These are phyloP conservation scores for Sesbania bispinosa DNA, from an alignment of 306 rosid genomes.

Conservation along the genomic window DNA sequence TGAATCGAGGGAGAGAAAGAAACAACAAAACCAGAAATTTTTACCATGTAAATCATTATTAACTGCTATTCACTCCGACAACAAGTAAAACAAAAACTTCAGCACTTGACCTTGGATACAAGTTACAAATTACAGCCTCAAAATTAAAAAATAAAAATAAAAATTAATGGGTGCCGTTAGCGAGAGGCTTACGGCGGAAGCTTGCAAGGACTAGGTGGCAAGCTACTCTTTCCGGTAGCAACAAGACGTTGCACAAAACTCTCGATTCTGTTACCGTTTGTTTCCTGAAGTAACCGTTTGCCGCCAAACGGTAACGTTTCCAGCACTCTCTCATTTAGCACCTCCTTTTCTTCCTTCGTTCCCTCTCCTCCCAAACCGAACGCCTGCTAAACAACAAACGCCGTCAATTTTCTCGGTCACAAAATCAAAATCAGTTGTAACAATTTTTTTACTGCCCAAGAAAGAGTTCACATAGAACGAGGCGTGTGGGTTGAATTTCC, in stretches of 20 bases:
- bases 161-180: no score
- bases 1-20: neutral
- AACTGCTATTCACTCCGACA: conserved; percentile 6
- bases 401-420: neutral
- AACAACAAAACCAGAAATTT: neutral
- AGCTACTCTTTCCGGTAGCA: conserved; percentile 70
- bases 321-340: conserved; percentile 67
- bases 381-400: conserved; percentile 50
- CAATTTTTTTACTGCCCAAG: neutral
- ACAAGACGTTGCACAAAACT: conserved; percentile 77
- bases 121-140: conserved; percentile 11
- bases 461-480: neutral
- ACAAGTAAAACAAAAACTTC: neutral
- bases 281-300: conserved; percentile 86
- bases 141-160: neutral
- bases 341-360: conserved; percentile 40
- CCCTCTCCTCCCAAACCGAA: conserved; percentile 41
- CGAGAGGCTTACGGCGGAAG: conserved; percentile 50
- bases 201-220: conserved; percentile 94
- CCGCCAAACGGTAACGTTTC: conserved; percentile 96
- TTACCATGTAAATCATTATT: neutral
- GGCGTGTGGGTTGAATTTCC: neutral
- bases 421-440: neutral
- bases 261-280: conserved; percentile 77
- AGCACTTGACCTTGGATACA: conserved; percentile 1